Evolutionary conservation across 495 filamentous ascomycete species (phyloP), one percentile per base, ranked within the genome.

Genomic region (Neurospora sp.): DNA sequence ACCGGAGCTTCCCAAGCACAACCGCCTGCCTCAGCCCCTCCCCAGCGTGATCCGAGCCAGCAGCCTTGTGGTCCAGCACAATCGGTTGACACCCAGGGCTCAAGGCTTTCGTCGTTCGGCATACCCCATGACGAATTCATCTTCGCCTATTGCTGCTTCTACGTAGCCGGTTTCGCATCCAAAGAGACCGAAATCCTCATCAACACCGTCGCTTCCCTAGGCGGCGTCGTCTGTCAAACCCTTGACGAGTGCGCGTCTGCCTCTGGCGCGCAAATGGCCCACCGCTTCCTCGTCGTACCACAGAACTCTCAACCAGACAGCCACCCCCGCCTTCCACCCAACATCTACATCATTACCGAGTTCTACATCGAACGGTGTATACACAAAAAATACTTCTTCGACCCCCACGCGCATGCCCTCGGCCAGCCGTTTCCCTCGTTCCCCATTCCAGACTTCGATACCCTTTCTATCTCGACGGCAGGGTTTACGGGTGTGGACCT

Each of bases 311-410:
- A 77, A 14, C 77, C 82, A 0, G 79, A 84, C 16, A 78, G 82
- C 18, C 83, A 84, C 23, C 84, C 85, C 7, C 54, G 39, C 3
- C 66, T 83, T 1, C 84, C 81, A 2, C 73, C 79, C 16, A 80
- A 79, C 27, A 78, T 87, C 46, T 74, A 83, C 41, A 80, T 90
- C 59, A 91, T 97, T 44, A 98, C 93, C 11, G 92, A 97, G 75
- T 96, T 94, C 86, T 99, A 95, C 90, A 85, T 98, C 44, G 96
- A 99, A 81, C 86, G 89, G 59, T 98, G 95, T 79, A 82, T 98
- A 40, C 88, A 93, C 77, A 86, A 89, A 18, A 93, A 92, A 77
- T 83, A 80, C 10, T 86, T 94, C 72, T 88, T 93, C 42, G 84
- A 90, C 11, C 93, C 94, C n/a, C 80, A 83, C 70, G 85, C 89